Base-by-base conservation (phyloP, 805 yeast genomes). In the Spathaspora arborariae region DNA sequence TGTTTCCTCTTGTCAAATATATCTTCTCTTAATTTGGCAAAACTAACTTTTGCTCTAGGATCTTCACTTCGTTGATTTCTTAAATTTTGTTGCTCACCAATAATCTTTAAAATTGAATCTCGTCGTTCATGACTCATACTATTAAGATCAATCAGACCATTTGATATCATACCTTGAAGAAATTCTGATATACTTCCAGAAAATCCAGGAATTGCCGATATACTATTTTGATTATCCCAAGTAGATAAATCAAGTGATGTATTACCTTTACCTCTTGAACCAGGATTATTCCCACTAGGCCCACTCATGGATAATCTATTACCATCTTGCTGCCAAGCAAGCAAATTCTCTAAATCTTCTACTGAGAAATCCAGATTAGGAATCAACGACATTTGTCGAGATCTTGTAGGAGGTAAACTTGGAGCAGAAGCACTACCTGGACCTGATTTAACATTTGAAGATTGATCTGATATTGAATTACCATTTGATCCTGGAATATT, bases 61-160 rank as follows among this genome's bases (percentile, higher is more conserved):
- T 41, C 46, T 10, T 51, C 41, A 24, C 46, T 46, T 35, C 54
- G 27, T 45, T 50, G 50, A 41, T 24, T 45, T 41, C 54, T 37
- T 13, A 49, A 41, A 35, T 38, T 50, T 36, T 63, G 65, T 47
- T 60, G 70, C 45, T 68, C 74, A 50, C 54, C 68, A 26, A 71
- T 56, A 11, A 63, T 53, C 47, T 69, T 70, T 44, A 70, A 53
- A 4, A 72, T 63, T 2, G 74, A 67, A 45, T 68, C 70, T 46
- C 75, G 53, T 39, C 75, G 60, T 51, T 70, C 72, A 47, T 68
- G 70, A 48, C 66, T 67, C 70, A 70, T 69, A 41, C 62, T 63
- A 47, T 57, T 60, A 21, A 70, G 62, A 47, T 70, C 75, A 26
- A 69, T 61, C 37, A 68, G 64, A 4, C 72, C 73, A 48, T 63